Conservation (phyloP, 2,329 filamentous ascomycete species). For the Harringtonia aguacate region DNA sequence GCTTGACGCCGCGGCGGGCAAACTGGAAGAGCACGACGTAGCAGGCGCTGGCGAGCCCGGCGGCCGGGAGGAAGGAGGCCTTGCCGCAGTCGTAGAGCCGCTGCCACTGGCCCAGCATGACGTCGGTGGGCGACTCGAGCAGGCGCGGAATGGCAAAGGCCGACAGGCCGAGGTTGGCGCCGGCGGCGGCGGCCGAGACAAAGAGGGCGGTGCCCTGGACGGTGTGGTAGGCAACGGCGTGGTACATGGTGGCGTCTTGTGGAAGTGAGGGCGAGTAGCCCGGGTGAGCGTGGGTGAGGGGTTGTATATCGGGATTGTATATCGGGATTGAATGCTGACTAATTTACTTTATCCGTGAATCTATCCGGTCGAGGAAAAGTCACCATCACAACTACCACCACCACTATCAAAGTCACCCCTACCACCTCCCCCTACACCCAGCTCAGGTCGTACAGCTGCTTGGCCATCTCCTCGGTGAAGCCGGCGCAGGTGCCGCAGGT, state of each 20-base stretch:
- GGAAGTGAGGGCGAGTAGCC: not conserved
- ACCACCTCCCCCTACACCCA: not conserved
- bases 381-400: too few relatives aligned
- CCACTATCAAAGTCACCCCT: too few relatives aligned
- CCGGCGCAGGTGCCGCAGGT: conserved; percentile 12
- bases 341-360: too few relatives aligned
- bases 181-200: conserved; percentile 31
- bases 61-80: conserved; percentile 25
- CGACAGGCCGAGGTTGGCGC: conserved; percentile 27
- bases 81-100: conserved; percentile 28
- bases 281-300: not conserved
- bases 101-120: conserved; percentile 46
- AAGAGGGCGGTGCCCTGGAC: conserved; percentile 31
- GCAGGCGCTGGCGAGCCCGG: conserved; percentile 27
- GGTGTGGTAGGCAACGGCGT: not conserved
- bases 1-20: conserved; percentile 6
- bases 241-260: too few relatives aligned
- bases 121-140: conserved; percentile 41
- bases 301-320: not conserved
- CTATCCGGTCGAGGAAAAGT: too few relatives aligned
- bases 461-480: conserved; percentile 3
- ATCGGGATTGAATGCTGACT: too few relatives aligned
- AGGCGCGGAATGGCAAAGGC: conserved; percentile 37
- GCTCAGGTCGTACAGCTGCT: conserved; percentile 1
- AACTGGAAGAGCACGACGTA: conserved; percentile 28